Evolutionary conservation across 2,329 filamentous ascomycete species (phyloP).

Genomic region (Ilyonectria robusta): DNA sequence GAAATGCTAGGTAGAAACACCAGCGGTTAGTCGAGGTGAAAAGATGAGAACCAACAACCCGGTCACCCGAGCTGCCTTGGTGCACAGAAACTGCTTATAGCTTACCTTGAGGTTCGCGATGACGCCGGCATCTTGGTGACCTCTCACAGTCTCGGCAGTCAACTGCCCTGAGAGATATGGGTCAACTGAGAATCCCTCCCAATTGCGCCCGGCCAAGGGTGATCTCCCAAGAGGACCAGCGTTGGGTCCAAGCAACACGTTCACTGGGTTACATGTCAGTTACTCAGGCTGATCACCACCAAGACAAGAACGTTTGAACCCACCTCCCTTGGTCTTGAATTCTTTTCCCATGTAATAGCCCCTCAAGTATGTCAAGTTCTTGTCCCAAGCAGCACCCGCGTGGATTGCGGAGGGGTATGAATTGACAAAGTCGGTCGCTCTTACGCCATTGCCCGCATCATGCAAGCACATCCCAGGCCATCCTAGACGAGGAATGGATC

Average conservation of each 20-base stretch:
- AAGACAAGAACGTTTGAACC: conserved; percentile 47
- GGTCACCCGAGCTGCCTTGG: not conserved
- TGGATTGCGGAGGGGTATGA: conserved; percentile 64
- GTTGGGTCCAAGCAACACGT: conserved; percentile 78
- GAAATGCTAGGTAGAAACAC: conserved; percentile 58
- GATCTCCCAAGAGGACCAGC: conserved; percentile 81
- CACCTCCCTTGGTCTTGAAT: conserved; percentile 70
- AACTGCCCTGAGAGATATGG: conserved; percentile 79
- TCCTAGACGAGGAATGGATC: conserved; percentile 59
- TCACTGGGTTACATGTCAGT: conserved; percentile 57
- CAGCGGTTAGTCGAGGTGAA: not conserved
- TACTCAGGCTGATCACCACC: accelerated
- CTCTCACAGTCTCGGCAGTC: conserved; percentile 75
- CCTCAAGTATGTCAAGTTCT: conserved; percentile 64
- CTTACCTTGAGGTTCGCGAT: conserved; percentile 77
- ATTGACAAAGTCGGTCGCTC: conserved; percentile 62
- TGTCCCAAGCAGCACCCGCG: conserved; percentile 68
- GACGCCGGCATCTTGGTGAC: conserved; percentile 83
- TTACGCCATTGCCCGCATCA: conserved; percentile 65
- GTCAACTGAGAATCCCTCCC: conserved; percentile 82
- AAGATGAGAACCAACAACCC: not conserved
- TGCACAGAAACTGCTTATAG: no score
- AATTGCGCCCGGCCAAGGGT: conserved; percentile 79
- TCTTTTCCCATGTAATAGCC: conserved; percentile 69
- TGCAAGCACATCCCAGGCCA: conserved; percentile 65